Percentiles rank a stretch among this genome's conserved stretches.
phyloP scores from a whole-genome alignment of 2,329 filamentous ascomycete genomes.

The Fusarium globosum region DNA sequence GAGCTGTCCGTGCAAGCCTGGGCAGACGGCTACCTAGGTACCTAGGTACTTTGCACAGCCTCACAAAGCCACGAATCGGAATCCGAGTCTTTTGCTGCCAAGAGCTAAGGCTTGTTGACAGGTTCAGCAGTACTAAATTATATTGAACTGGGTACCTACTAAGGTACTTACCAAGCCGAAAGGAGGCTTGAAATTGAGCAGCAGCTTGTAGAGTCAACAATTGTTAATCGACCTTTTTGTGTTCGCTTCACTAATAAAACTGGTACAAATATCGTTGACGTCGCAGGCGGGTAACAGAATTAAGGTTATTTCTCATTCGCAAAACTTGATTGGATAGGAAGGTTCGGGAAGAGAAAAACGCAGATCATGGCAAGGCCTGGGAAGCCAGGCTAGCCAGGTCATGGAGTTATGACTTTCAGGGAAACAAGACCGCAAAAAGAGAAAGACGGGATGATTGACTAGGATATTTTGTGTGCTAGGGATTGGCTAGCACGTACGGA shows the following conservation, averaged over 20 bases:
- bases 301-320: slow-evolving; percentile 34
- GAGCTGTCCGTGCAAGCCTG: neutral
- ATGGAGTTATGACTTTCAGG: slow-evolving; percentile 10
- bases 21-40: neutral
- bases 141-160: neutral
- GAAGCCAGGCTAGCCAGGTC: neutral
- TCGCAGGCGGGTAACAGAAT: slow-evolving; percentile 14
- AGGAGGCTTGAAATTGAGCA: neutral
- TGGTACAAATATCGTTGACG: neutral
- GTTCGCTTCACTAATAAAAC: neutral
- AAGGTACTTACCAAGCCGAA: neutral
- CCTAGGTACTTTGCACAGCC: slow-evolving; percentile 38
- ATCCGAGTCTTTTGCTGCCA: neutral
- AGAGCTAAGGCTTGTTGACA: neutral
- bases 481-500: neutral
- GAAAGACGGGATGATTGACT: neutral
- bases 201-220: neutral
- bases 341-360: slow-evolving; percentile 12
- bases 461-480: neutral
- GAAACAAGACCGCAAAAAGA: slow-evolving; percentile 8
- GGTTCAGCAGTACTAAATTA: neutral
- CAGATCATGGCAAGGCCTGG: slow-evolving; percentile 25
- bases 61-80: slow-evolving; percentile 23
- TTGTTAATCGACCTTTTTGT: neutral
- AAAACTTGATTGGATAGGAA: slow-evolving; percentile 17